Conservation (phyloP, 176 grass and related monocot species). For the Rhynchospora tenuis region DNA sequence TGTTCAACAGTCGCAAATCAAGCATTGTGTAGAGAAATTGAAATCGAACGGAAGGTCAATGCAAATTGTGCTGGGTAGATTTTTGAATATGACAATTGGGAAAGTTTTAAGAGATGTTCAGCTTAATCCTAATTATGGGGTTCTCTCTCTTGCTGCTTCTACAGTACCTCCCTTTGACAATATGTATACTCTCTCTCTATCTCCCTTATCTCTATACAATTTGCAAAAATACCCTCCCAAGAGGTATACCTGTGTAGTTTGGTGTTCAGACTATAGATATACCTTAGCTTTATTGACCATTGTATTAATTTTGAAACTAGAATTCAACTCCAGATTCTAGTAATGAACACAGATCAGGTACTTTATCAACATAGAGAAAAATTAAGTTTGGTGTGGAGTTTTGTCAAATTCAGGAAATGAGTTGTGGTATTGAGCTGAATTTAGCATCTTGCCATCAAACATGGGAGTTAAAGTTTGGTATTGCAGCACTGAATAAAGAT, state of each 20-base stretch:
- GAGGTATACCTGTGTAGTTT: not conserved
- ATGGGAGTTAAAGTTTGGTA: not conserved
- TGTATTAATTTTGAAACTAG: not conserved
- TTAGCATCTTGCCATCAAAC: not conserved
- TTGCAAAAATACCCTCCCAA: not conserved
- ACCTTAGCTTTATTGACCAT: not conserved
- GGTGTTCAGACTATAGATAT: not conserved
- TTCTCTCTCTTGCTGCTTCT: slow-evolving; percentile 55
- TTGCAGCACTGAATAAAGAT: not conserved
- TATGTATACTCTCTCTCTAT: slow-evolving; percentile 41
- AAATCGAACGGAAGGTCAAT: slow-evolving; percentile 46
- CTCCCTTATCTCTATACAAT: not conserved
- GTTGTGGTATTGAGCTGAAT: not conserved
- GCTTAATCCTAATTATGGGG: slow-evolving; percentile 32
- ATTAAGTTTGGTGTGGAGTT: not conserved
- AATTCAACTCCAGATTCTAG: not conserved
- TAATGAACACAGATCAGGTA: not conserved
- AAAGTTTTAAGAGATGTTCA: slow-evolving; percentile 51
- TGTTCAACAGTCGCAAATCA: slow-evolving; percentile 38
- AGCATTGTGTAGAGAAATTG: slow-evolving; percentile 48
- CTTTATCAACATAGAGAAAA: not conserved
- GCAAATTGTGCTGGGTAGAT: slow-evolving; percentile 43
- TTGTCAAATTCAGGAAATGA: not conserved
- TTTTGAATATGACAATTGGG: slow-evolving; percentile 48
- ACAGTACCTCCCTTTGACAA: slow-evolving; percentile 64